phyloP scores from a whole-genome alignment of 208 protist species.

The Crithidia sp. region DNA sequence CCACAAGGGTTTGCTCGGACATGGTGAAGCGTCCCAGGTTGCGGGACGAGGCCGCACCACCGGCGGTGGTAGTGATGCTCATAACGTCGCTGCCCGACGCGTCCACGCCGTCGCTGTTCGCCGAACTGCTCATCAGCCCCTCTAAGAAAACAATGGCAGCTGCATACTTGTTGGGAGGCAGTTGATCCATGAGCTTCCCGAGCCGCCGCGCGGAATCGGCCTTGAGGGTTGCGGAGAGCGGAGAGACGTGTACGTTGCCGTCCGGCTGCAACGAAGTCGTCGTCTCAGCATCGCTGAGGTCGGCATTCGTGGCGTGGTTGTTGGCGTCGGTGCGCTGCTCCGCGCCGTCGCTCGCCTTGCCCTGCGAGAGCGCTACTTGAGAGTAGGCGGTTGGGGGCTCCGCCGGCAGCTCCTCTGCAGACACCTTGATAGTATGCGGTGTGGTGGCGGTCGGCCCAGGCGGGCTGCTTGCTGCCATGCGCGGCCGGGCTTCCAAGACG shows the following conservation, averaged over 20 bases:
- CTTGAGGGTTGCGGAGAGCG: conserved; percentile 16
- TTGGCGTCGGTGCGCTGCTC: too few species aligned
- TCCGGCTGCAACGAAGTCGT: not conserved
- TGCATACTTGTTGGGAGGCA: conserved; percentile 56
- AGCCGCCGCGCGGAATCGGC: conserved; percentile 32
- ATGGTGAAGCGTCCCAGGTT: conserved; percentile 4
- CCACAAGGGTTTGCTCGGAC: not conserved
- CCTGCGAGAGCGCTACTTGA: not conserved
- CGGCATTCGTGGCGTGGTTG: not conserved
- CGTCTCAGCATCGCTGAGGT: conserved; percentile 2
- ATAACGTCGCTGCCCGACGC: conserved; percentile 16
- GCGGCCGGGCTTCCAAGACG: not conserved
- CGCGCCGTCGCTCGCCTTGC: not conserved
- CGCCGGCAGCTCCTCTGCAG: not conserved
- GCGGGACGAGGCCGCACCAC: conserved; percentile 18
- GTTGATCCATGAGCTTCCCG: conserved; percentile 43
- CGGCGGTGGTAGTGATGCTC: conserved; percentile 26
- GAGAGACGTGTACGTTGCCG: not conserved
- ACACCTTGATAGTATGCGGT: not conserved
- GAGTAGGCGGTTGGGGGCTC: not conserved
- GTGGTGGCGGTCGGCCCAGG: not conserved
- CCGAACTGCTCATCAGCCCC: conserved; percentile 41
- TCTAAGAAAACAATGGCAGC: conserved; percentile 70
- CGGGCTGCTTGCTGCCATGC: not conserved
- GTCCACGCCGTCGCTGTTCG: conserved; percentile 6